Percentiles rank a stretch among this genome's conserved stretches.
These are phyloP conservation scores for Lepiota brunneoincarnata DNA, from an alignment of 768 basidiomycete genomes.

Conservation along the genomic window DNA sequence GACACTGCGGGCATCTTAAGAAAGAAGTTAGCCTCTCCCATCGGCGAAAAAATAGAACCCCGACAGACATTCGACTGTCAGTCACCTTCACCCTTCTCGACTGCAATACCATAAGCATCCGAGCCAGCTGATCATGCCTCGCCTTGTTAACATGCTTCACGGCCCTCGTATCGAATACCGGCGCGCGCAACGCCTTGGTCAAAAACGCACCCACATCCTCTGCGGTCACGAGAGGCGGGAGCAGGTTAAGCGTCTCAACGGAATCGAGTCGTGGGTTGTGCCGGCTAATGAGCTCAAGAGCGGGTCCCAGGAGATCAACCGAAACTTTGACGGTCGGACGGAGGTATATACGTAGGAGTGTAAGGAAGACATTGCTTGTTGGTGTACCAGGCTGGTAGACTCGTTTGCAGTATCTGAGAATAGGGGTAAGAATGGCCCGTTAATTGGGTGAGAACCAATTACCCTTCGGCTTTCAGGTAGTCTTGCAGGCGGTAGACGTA, in stretches of 20 bases:
- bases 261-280: slow-evolving; percentile 84
- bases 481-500: slow-evolving; percentile 89
- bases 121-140: slow-evolving; percentile 74
- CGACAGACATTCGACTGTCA: slow-evolving; percentile 86
- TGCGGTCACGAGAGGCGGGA: slow-evolving; percentile 89
- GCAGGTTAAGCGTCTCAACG: slow-evolving; percentile 75
- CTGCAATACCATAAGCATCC: slow-evolving; percentile 73
- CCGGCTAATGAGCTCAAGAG: slow-evolving; percentile 82
- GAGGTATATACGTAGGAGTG: slow-evolving; percentile 85
- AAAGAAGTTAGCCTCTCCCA: background rate
- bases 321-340: slow-evolving; percentile 55
- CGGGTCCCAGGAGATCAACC: slow-evolving; percentile 68
- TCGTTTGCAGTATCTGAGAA: slow-evolving; percentile 81
- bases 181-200: slow-evolving; percentile 61
- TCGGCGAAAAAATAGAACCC: background rate
- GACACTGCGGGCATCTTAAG: slow-evolving; percentile 89
- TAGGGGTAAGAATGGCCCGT: background rate
- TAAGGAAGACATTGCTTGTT: slow-evolving; percentile 71
- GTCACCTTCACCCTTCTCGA: slow-evolving; percentile 83
- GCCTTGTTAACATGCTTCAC: slow-evolving; percentile 69
- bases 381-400: slow-evolving; percentile 60
- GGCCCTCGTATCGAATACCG: slow-evolving; percentile 67
- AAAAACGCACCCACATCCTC: slow-evolving; percentile 79
- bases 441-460: slow-evolving; percentile 19
- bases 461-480: slow-evolving; percentile 89